Percentiles rank a stretch among this genome's conserved stretches.
phyloP scores from a whole-genome alignment of 164 flowering plant species.

The Vitis cinerea region DNA sequence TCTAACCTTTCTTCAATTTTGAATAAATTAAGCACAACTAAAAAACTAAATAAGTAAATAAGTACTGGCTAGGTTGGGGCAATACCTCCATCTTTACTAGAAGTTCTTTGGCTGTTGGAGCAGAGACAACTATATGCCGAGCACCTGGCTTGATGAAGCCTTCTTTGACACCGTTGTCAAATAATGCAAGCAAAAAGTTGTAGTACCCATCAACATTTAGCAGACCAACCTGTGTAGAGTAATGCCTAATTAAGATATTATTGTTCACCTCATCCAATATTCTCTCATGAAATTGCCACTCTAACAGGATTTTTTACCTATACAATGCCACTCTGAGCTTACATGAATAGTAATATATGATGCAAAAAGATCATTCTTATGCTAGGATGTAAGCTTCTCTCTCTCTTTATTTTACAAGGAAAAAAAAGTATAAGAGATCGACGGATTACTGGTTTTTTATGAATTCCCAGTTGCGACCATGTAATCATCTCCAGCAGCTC shows the following conservation, averaged over 20 bases:
- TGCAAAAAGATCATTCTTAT: too few species aligned
- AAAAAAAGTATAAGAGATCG: neutral
- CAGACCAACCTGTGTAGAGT: slow-evolving; percentile 65
- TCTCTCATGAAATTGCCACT: neutral
- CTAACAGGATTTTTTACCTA: too few species aligned
- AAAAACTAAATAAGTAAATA: neutral
- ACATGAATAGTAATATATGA: too few species aligned
- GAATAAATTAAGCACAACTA: neutral
- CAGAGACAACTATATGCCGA: slow-evolving; percentile 75
- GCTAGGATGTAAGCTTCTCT: too few species aligned
- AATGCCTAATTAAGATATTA: slow-evolving; percentile 5
- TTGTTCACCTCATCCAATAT: neutral
- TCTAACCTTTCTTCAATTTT: neutral
- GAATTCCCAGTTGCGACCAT: slow-evolving; percentile 95
- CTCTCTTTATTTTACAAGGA: too few species aligned
- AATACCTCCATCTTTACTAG: slow-evolving; percentile 74
- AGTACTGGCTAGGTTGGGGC: neutral
- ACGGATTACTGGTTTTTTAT: slow-evolving; percentile 73
- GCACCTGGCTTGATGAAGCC: slow-evolving; percentile 90
- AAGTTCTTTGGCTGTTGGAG: slow-evolving; percentile 79
- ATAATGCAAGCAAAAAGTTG: slow-evolving; percentile 67
- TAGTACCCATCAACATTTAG: slow-evolving; percentile 91
- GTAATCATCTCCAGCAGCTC: slow-evolving; percentile 88
- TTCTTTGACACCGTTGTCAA: slow-evolving; percentile 83
- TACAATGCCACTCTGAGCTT: too few species aligned